These are phyloP conservation scores for Pyrus hybrid DNA, from an alignment of 331 rosid species.

Conservation along the genomic window DNA sequence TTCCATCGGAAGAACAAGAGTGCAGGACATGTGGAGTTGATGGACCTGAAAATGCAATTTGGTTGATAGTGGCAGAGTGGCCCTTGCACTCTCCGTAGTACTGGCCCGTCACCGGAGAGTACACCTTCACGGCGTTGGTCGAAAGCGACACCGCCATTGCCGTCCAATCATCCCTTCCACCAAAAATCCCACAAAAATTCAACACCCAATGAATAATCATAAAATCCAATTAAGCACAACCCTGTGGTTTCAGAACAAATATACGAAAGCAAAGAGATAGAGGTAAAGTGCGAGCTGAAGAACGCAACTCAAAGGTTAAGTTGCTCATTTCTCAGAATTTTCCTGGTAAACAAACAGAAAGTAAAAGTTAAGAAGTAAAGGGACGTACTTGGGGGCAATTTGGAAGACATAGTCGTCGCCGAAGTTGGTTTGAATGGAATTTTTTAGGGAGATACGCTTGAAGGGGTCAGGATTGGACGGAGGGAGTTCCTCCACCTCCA, in stretches of 20 bases:
- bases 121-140: conserved; percentile 59
- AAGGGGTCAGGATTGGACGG: conserved; percentile 18
- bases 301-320: neutral
- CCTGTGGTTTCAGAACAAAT: neutral
- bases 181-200: conserved; percentile 8
- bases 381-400: conserved; percentile 62
- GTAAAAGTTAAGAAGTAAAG: neutral
- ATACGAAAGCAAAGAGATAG: neutral
- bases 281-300: neutral
- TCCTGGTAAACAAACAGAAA: neutral
- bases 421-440: conserved; percentile 75
- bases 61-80: conserved; percentile 73
- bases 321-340: neutral
- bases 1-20: conserved; percentile 91
- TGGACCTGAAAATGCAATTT: conserved; percentile 54
- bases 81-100: conserved; percentile 80
- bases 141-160: neutral
- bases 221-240: conserved; percentile 8
- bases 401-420: conserved; percentile 91
- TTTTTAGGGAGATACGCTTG: conserved; percentile 57
- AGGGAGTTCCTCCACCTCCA: conserved; percentile 64
- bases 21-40: conserved; percentile 49
- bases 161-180: conserved; percentile 53
- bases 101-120: conserved; percentile 83
- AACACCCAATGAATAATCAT: neutral